Evolutionary conservation across 371 early-diverging fungal genomes (phyloP), one percentile per base, ranked within the genome.

Genomic region (Fennellomyces sp.): DNA sequence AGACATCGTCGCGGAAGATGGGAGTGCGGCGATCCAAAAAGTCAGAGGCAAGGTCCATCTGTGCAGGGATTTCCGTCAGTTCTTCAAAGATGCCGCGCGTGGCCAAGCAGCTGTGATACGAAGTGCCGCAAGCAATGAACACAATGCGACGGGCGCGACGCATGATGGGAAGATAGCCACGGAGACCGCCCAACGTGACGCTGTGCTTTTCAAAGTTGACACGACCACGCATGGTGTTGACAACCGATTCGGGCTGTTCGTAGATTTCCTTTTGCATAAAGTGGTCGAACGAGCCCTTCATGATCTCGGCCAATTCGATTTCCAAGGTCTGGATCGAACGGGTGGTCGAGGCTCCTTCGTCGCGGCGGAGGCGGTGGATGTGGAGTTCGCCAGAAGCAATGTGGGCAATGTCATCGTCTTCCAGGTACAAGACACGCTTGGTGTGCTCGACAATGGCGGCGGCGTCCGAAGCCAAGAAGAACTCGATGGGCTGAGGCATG

Each of bases 221-320:
- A 74, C 99, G 92, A 33, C 99, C 99, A 75, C 98, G 88, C 94
- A 98, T 98, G 66, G 99, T 98, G 87, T 98, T 99, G 63, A 97
- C 94, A 36, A 99, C 96, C 1, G 96, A 94, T 69, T 97, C 98
- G 61, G 96, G 94, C 82, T 99, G 99, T 80, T 99, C 99, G 75
- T 90, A 97, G 63, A 99, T 99, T 80, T 99, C 99, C 86, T 99
- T 99, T 65, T 94, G 91, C 99, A 99, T 99, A 75, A 97, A 98
- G 83, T 98, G 99, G 60, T 92, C 92, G 68, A 96, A 99, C 35
- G 68, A 68, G n/a, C 72, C 99, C 87, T 98, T 98, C 96, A 96
- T 96, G 79, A 98, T 97, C 61, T 92, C 91, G 30, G 95, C 96
- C 53, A 99, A 75, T 71, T 98, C 98, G 72, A 95, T 92, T 79